Conservation (phyloP, 192 early-diverging fungal genomes). For the Coemansia sp. region DNA sequence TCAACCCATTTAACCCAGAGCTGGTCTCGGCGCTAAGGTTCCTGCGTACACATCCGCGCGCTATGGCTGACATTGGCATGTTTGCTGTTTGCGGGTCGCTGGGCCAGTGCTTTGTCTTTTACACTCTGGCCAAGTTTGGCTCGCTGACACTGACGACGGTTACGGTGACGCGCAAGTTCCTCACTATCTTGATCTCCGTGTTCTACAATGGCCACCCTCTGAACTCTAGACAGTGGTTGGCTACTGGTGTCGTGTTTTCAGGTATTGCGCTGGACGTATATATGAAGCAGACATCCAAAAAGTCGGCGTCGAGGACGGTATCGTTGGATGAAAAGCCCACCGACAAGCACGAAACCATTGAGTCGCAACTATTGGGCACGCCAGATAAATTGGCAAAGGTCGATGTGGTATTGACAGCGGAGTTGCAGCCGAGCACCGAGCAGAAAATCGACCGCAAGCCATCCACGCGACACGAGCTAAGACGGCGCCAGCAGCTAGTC, state of each 20-base stretch:
- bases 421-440: conserved; percentile 3
- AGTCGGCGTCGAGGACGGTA: neutral
- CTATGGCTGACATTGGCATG: conserved; percentile 78
- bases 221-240: conserved; percentile 77
- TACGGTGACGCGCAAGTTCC: conserved; percentile 95
- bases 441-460: neutral
- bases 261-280: conserved; percentile 80
- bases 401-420: conserved; percentile 5
- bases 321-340: neutral
- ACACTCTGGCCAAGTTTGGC: conserved; percentile 87
- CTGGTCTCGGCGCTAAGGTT: conserved; percentile 72
- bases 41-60: conserved; percentile 71
- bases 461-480: conserved; percentile 8
- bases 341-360: neutral
- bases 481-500: conserved; percentile 37
- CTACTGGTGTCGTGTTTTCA: conserved; percentile 82
- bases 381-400: conserved; percentile 4
- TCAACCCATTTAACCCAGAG: conserved; percentile 78
- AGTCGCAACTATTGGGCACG: neutral
- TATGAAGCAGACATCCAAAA: conserved; percentile 61
- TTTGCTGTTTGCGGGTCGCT: conserved; percentile 90
- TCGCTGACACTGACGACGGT: conserved; percentile 88
- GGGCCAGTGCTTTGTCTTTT: conserved; percentile 99
- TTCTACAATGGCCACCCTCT: conserved; percentile 84
- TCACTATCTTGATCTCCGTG: conserved; percentile 90